phyloP scores from a whole-genome alignment of 2,329 filamentous ascomycete species.

The Verticillium isaacii region DNA sequence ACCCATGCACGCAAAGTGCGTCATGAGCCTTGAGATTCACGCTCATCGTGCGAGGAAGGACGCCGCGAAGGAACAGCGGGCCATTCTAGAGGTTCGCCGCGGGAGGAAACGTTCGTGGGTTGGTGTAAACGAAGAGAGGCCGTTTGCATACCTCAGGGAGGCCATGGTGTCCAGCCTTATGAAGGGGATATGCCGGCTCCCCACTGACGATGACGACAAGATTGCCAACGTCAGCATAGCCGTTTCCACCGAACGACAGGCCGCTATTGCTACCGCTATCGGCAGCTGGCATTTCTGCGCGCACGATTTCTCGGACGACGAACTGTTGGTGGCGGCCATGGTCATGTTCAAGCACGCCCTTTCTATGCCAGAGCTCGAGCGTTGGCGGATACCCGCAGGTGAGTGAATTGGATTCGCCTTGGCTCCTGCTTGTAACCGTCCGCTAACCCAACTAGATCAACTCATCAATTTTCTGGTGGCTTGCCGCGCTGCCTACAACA shows the following conservation, averaged over 20 bases:
- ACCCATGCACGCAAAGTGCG: conserved; percentile 68
- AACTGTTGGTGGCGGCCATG: conserved; percentile 79
- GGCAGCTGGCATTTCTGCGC: conserved; percentile 85
- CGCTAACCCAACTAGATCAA: conserved; percentile 58
- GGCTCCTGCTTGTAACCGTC: conserved; percentile 7
- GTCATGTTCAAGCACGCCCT: conserved; percentile 89
- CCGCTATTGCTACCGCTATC: conserved; percentile 62
- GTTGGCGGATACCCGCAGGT: conserved; percentile 77
- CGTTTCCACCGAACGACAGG: conserved; percentile 61
- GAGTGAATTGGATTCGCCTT: conserved; percentile 24
- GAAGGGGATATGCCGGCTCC: conserved; percentile 76
- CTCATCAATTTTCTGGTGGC: conserved; percentile 82
- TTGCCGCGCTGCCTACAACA: conserved; percentile 91
- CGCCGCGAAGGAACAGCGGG: conserved; percentile 66
- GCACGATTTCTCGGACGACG: conserved; percentile 84
- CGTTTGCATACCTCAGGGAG: conserved; percentile 84
- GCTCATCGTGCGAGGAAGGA: conserved; percentile 80
- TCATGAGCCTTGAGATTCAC: conserved; percentile 74
- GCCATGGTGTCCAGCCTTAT: conserved; percentile 91
- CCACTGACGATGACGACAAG: conserved; percentile 55
- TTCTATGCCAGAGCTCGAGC: conserved; percentile 71
- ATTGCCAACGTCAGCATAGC: conserved; percentile 62
- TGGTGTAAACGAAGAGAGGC: conserved; percentile 76
- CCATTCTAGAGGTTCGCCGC: conserved; percentile 66
- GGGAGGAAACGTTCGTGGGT: conserved; percentile 89